Base-by-base conservation (phyloP, 2,329 filamentous ascomycete species). In the Paraphoma sp. region DNA sequence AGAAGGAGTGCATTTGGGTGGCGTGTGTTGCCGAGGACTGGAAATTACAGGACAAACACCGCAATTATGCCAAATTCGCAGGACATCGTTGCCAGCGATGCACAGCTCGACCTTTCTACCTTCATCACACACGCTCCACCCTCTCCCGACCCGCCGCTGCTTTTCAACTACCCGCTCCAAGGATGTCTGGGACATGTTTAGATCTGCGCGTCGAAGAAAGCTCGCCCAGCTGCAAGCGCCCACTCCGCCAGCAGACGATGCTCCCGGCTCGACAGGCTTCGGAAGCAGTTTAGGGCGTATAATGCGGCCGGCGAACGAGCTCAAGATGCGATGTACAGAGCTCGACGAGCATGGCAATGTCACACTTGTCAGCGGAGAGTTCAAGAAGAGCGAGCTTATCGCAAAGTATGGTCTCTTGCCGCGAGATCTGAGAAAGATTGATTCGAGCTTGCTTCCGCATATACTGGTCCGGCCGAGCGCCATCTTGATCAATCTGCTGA, bases 321-420 rank as follows among this genome's bases (percentile, higher is more conserved):
- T 93, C 30, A 89, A 92, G 57, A 82, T 99, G 64, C 86, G 95
- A 51, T 99, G 95, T 74, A 99, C 95, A 1, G 95, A 99, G 77
- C 91, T 98, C 57, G 93, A 98, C 69, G 92, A 93, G 75, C 87
- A 91, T 70, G 95, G 95, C 41, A 90, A 96, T 68, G 93, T 97
- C 28, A 96, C 94, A 17, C 82, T 98, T 55, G 90, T 96, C 17
- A 96, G 96, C 73, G 92, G 93, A 56, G 95, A 98, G 77, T 98
- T 97, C 78, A 96, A 95, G 80, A 99, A 99, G 83, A 95, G 88
- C 70, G 95, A 99, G 80, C 83, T 99, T 45, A 98, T 97, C 76
- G 93, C 93, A 51, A 97, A 95, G 91, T 97, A 97, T 74, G 93
- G 93, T 42, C 85, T 98, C 28, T 85, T 97, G 47, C 94, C 95